Base-by-base conservation (phyloP, 192 early-diverging fungal genomes). In the Chytriomyces hyalinus region DNA sequence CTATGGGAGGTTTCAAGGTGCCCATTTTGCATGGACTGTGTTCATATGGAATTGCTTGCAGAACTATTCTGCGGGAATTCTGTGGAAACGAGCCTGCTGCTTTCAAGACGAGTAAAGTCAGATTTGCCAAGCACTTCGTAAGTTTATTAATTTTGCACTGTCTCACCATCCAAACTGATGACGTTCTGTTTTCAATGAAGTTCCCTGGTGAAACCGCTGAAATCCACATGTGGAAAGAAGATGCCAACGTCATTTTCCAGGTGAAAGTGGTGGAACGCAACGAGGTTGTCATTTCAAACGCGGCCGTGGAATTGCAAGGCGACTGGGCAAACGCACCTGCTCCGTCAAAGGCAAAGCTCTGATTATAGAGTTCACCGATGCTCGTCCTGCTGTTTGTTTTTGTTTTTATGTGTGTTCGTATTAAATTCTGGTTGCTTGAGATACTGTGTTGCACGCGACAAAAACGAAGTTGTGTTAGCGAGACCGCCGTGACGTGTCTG, bases 21-120 rank as follows among this genome's bases (percentile, higher is more conserved):
- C 98, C 98, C 4, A 98, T 99, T 79, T 87, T 99, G 53, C 98
- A 99, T 80, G 97, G 97, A 46, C 88, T 99, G 75, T 96, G 94
- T 87, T 89, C 93, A 9, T 95, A 95, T 82, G 97, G 96, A 74
- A 89, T 95, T 77, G 93, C 96, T 22, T 92, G 92, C 11, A 96
- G 95, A 81, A 96, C 97, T 76, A 88, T 98, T 65, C 88, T 96
- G 75, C 82, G 91, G 78, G 84, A 88, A 28, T 97, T 90, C 82
- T 89, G 92, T 65, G 90, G 87, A 69, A 84, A 85, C 57, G 87
- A 93, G 73, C 86, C 93, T 53, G 85, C 88, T 6, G 77, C 78
- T 6, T 91, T 92, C 83, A 93, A 92, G 86, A 91, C 80, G 83
- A 90, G 98, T 85, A 99, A 99, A 91, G 95, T 89, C n/a, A 43